These are phyloP conservation scores for Alternaria tenuissima DNA, from an alignment of 2,329 filamentous ascomycete genomes.

Conservation along the genomic window DNA sequence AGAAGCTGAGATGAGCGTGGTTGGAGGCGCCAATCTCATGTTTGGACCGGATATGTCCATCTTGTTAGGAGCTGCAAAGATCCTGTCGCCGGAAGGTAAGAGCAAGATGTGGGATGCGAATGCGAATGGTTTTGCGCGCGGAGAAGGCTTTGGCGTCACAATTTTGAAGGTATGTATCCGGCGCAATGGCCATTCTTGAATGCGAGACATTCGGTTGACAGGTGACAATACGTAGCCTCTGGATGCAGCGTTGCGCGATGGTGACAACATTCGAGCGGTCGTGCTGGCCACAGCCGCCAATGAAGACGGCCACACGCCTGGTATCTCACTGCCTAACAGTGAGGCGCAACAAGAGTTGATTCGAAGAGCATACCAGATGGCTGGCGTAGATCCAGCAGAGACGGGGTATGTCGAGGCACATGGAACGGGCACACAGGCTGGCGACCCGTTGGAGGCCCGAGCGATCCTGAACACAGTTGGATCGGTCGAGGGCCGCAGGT, in stretches of 20 bases:
- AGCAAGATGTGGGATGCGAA: conserved; percentile 42
- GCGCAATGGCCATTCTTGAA: neutral
- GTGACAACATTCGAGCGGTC: conserved; percentile 39
- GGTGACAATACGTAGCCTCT: conserved; percentile 14
- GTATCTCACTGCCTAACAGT: conserved; percentile 44
- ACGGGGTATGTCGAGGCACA: conserved; percentile 39
- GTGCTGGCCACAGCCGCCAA: conserved; percentile 36
- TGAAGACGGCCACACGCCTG: conserved; percentile 26
- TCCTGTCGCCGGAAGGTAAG: conserved; percentile 26
- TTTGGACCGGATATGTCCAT: conserved; percentile 22
- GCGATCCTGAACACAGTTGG: conserved; percentile 30
- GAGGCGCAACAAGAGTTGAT: conserved; percentile 53
- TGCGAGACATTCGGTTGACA: neutral
- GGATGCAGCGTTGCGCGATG: conserved; percentile 32
- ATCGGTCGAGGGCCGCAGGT: conserved; percentile 10
- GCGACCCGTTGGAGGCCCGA: conserved; percentile 9
- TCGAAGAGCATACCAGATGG: conserved; percentile 46
- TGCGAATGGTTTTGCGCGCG: conserved; percentile 39
- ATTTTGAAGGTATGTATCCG: conserved; percentile 30
- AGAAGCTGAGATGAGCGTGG: conserved; percentile 43
- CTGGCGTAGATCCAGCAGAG: conserved; percentile 41
- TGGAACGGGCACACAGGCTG: conserved; percentile 37
- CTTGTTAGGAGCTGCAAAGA: conserved; percentile 7
- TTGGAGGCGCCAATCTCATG: conserved; percentile 52
- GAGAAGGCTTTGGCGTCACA: conserved; percentile 39